Percentiles rank a stretch among this genome's conserved stretches.
phyloP scores from a whole-genome alignment of 306 rosid species.

The Astragalus membranaceus region DNA sequence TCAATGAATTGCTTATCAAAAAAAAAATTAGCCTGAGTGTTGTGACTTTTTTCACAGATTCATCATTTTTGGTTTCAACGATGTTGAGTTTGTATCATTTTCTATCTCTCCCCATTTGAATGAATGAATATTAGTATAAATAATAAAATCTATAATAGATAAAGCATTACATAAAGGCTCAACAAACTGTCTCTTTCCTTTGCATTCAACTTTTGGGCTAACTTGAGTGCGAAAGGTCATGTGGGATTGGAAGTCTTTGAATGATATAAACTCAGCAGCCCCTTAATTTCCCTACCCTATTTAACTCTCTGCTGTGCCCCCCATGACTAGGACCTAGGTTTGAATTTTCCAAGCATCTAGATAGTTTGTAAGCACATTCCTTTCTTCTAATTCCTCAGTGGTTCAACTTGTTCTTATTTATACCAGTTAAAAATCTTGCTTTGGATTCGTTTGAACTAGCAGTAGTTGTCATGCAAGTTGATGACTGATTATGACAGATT shows the following conservation, averaged over 20 bases:
- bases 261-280: constrained; percentile 13
- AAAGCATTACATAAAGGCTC: constrained; percentile 5
- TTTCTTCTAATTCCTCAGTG: neutral
- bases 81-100: too few species aligned
- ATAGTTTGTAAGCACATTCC: neutral
- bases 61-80: too few species aligned
- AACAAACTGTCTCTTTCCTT: constrained; percentile 8
- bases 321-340: neutral
- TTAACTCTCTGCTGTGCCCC: neutral
- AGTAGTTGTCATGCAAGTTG: too few species aligned
- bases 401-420: constrained; percentile 12
- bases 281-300: constrained; percentile 6
- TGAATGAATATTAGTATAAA: too few species aligned
- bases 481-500: too few species aligned
- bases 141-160: neutral
- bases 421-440: too few species aligned
- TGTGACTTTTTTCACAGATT: too few species aligned
- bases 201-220: constrained; percentile 17
- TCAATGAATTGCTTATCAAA: too few species aligned
- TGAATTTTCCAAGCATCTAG: constrained; percentile 1
- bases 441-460: too few species aligned
- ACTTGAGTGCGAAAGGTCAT: constrained; percentile 23
- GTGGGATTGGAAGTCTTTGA: constrained; percentile 23
- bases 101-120: too few species aligned
- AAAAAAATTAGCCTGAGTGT: too few species aligned